phyloP scores from a whole-genome alignment of 768 basidiomycete species.

The Macrolepiota albuminosa region DNA sequence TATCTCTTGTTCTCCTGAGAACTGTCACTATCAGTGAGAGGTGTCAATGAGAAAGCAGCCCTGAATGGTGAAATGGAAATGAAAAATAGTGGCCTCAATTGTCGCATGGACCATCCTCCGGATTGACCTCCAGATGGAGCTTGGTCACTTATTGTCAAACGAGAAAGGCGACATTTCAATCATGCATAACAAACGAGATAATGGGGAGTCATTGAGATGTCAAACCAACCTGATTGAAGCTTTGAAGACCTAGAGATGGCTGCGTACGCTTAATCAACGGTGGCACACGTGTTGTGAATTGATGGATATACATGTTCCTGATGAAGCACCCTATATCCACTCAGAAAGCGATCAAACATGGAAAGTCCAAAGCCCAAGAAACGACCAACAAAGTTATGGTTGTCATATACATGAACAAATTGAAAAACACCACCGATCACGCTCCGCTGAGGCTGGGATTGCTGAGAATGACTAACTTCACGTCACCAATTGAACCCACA shows the following conservation, averaged over 20 bases:
- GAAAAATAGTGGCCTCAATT: neutral
- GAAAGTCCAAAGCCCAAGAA: neutral
- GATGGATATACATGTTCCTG: no score
- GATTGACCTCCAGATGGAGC: neutral
- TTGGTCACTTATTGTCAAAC: neutral
- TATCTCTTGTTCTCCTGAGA: neutral
- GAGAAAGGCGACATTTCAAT: neutral
- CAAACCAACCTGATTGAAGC: constrained; percentile 10
- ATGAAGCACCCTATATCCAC: neutral
- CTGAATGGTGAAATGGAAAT: neutral
- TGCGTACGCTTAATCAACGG: neutral
- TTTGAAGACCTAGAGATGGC: neutral
- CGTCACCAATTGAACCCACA: neutral
- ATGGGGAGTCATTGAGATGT: constrained; percentile 6
- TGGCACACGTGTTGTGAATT: neutral
- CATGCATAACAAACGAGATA: neutral
- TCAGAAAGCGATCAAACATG: neutral
- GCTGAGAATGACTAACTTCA: neutral
- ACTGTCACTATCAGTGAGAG: neutral
- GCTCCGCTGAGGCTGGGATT: neutral
- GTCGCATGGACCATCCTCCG: no score
- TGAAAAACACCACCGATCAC: neutral
- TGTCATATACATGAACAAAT: neutral
- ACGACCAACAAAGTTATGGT: neutral
- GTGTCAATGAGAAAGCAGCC: neutral